A percentile compares a stretch with the other conserved stretches of the same genome.
phyloP scores from a whole-genome alignment of 169 alveolate genomes.

The Miamiensis avidus region DNA sequence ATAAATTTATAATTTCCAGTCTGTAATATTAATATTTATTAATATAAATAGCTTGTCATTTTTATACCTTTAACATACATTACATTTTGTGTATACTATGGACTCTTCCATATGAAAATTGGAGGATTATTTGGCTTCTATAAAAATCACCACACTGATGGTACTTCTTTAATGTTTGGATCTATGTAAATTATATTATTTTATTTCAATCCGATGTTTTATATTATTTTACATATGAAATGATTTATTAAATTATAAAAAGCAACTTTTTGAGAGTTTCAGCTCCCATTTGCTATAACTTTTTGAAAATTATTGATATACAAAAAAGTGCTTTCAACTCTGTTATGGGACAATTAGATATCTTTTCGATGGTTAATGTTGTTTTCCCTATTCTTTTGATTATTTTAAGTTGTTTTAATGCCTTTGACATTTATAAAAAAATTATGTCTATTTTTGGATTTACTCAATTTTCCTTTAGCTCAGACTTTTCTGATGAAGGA shows the following conservation, averaged over 20 bases:
- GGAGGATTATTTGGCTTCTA: conserved; percentile 51
- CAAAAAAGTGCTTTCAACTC: conserved; percentile 7
- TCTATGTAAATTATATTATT: conserved; percentile 26
- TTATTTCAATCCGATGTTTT: not conserved
- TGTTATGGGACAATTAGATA: conserved; percentile 1
- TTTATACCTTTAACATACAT: conserved; percentile 47
- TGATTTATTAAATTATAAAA: not conserved
- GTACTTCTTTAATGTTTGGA: conserved; percentile 51
- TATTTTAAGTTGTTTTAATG: conserved; percentile 8
- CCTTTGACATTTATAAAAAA: conserved; percentile 12
- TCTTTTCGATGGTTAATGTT: not conserved
- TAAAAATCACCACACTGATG: conserved; percentile 52
- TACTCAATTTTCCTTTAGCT: conserved; percentile 3
- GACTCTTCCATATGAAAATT: conserved; percentile 37
- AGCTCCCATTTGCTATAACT: conserved; percentile 26
- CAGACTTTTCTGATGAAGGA: conserved; percentile 1
- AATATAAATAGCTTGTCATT: no score
- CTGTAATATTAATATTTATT: no score
- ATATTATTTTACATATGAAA: no score
- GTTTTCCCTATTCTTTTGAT: conserved; percentile 23
- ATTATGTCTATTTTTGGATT: conserved; percentile 11
- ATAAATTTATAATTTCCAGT: no score
- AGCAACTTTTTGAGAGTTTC: conserved; percentile 26
- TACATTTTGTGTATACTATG: conserved; percentile 40
- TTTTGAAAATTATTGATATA: conserved; percentile 12